Evolutionary conservation across 1,284 basidiomycete species (phyloP).

Genomic region (Cryptococcus deneoformans): DNA sequence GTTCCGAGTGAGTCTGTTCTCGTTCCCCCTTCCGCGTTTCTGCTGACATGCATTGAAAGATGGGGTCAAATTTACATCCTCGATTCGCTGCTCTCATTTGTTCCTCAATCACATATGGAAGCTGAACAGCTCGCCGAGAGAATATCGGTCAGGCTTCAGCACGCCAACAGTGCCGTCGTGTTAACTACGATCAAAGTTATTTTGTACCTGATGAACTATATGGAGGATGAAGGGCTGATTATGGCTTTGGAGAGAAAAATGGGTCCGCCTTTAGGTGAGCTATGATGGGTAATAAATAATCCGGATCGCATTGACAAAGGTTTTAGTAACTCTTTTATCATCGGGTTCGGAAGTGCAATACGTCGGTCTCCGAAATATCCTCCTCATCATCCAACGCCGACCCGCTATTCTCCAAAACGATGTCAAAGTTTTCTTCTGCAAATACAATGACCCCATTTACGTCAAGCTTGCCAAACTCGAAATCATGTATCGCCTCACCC

Average conservation of each 20-base stretch:
- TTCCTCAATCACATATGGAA: constrained; percentile 81
- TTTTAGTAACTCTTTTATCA: constrained; percentile 57
- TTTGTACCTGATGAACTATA: constrained; percentile 98
- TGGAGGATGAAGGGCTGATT: constrained; percentile 81
- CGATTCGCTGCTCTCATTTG: constrained; percentile 87
- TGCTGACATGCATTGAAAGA: constrained; percentile 52
- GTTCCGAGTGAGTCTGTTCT: constrained; percentile 77
- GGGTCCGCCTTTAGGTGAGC: constrained; percentile 86
- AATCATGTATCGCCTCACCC: constrained; percentile 94
- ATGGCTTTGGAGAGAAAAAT: constrained; percentile 94
- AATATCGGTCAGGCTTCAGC: constrained; percentile 88
- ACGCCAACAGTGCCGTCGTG: constrained; percentile 92
- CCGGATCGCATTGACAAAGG: background rate
- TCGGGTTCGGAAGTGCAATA: constrained; percentile 77
- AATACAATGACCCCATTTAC: constrained; percentile 98
- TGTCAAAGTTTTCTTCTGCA: constrained; percentile 99
- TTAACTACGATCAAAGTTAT: constrained; percentile 93
- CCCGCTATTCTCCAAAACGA: constrained; percentile 87
- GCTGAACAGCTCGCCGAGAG: constrained; percentile 93
- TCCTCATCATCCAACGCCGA: constrained; percentile 90
- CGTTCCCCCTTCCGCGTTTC: no score
- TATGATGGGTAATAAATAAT: background rate
- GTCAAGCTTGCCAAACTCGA: constrained; percentile 98
- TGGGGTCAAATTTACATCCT: constrained; percentile 99
- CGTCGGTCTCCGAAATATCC: constrained; percentile 96